These are phyloP conservation scores for Cryptococcus sp. DNA, from an alignment of 1,284 basidiomycete species.

Conservation along the genomic window DNA sequence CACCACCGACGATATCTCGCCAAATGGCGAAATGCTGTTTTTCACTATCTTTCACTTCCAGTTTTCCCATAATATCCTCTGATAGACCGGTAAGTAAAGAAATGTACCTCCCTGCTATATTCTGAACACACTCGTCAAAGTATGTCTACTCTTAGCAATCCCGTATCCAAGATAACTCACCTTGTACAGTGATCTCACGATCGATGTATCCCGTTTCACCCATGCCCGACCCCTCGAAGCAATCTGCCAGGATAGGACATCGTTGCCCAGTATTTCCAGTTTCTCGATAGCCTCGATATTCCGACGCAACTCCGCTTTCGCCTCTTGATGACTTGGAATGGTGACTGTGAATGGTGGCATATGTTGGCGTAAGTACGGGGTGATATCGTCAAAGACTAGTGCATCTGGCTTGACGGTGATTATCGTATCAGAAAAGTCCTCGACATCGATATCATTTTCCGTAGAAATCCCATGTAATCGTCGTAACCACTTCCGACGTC, in stretches of 20 bases:
- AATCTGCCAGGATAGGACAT: conserved; percentile 16
- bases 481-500: no score
- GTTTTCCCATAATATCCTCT: neutral
- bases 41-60: no score
- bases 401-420: neutral
- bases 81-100: conserved; percentile 4
- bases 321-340: conserved; percentile 51
- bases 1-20: conserved; percentile 26
- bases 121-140: conserved; percentile 10
- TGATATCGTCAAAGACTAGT: conserved; percentile 53
- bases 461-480: no score
- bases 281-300: conserved; percentile 54
- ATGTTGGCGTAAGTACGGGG: conserved; percentile 64
- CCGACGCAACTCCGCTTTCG: neutral
- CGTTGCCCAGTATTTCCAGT: conserved; percentile 55
- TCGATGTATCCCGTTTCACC: conserved; percentile 1
- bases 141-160: neutral
- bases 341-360: conserved; percentile 65
- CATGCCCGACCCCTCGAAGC: neutral
- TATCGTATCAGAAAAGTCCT: no score
- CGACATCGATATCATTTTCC: no score
- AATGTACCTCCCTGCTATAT: conserved; percentile 13
- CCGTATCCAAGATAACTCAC: conserved; percentile 7
- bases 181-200: conserved; percentile 18
- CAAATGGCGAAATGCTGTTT: conserved; percentile 13